Evolutionary conservation across 768 basidiomycete genomes (phyloP).

Genomic region (Suillus sp.): DNA sequence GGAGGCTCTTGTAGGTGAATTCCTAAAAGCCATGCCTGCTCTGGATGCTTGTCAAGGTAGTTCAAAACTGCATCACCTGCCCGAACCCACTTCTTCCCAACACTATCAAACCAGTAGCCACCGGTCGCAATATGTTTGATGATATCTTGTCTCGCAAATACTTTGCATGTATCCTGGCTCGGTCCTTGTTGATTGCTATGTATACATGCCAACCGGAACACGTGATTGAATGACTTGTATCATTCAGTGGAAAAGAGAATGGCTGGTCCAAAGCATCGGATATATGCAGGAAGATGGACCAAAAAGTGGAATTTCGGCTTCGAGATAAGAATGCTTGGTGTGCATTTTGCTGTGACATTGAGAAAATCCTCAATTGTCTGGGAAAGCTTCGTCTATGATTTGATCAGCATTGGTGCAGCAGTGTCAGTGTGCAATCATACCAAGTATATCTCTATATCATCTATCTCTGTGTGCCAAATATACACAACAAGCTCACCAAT

Average conservation of each 20-base stretch:
- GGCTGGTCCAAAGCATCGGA: constrained; percentile 31
- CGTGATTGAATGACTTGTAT: constrained; percentile 31
- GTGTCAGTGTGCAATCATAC: constrained; percentile 2
- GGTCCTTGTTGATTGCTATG: constrained; percentile 37
- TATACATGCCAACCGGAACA: constrained; percentile 28
- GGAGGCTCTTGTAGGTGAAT: neutral
- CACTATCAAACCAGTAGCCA: constrained; percentile 19
- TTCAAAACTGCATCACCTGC: constrained; percentile 2
- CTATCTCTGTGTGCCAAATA: constrained; percentile 45
- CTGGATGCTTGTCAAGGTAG: constrained; percentile 12
- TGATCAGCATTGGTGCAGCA: neutral
- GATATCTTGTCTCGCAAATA: constrained; percentile 14
- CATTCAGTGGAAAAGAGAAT: constrained; percentile 33
- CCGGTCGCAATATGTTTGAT: constrained; percentile 21
- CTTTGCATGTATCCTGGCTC: constrained; percentile 24
- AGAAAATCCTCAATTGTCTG: constrained; percentile 28
- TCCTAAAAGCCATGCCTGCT: constrained; percentile 10
- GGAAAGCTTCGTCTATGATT: constrained; percentile 13
- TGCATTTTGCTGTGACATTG: constrained; percentile 21
- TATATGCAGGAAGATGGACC: constrained; percentile 30
- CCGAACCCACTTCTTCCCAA: constrained; percentile 2
- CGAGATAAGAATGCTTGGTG: constrained; percentile 25
- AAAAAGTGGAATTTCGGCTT: constrained; percentile 39
- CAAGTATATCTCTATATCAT: constrained; percentile 39
- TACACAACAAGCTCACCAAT: constrained; percentile 39